Evolutionary conservation across 2,329 filamentous ascomycete species (phyloP), one percentile per base, ranked within the genome.

Genomic region (Penicillium sp.): DNA sequence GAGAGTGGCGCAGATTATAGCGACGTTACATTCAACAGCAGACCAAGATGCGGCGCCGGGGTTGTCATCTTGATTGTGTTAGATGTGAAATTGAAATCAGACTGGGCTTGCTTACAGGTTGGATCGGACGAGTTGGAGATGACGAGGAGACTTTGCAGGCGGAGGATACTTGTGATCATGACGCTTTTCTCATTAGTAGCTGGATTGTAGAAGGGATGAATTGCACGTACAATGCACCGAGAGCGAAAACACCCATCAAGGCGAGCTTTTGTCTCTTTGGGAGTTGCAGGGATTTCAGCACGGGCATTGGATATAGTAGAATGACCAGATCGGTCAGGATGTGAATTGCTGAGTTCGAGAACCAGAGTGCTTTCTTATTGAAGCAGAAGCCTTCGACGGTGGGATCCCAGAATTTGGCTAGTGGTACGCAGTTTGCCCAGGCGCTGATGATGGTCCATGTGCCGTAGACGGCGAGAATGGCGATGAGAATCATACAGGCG

Each of bases 151-250:
- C 56, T 58, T 11, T 48, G 29, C 2, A 62, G 39, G 15, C 59
- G 47, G 28, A 69, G 57, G 23, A 68, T 52, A 9, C 64, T 69
- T 7, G 64, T 67, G 27, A 68, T 51, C 18, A 67, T 50, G 12
- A 69, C 56, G 33, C 65, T 66, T 9, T 6, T 2, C 6, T 10
- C 1, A 12, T 53, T 55, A 4, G 50, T 39, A 48, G 43, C 13
- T 10, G 15, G n/a, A n/a, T n/a, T n/a, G n/a, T n/a, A n/a, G n/a
- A n/a, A n/a, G n/a, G n/a, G n/a, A n/a, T n/a, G n/a, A n/a, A n/a
- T n/a, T n/a, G n/a, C n/a, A 55, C 65, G 40, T 48, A 69, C 66
- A 69, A 69, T 48, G 53, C 55, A 28, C 68, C 68, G 0, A 70
- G 51, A 0, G 62, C 57, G 32, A 70, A 71, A n/a, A 69, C 55